phyloP scores from a whole-genome alignment of 805 yeast species.

The Citeromyces nyonsensis region DNA sequence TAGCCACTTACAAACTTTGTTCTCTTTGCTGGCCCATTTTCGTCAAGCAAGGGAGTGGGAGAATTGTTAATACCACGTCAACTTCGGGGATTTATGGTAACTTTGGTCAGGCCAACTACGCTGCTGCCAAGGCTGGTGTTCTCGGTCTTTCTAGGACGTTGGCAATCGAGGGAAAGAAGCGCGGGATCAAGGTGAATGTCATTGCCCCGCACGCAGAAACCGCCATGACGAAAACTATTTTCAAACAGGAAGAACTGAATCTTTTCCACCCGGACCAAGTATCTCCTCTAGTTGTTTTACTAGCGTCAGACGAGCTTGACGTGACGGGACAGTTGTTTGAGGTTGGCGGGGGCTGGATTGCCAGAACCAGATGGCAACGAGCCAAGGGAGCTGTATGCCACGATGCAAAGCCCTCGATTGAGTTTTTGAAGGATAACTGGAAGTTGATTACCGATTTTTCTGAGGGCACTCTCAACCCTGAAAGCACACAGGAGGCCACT shows the following conservation, averaged over 20 bases:
- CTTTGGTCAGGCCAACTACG: conserved; percentile 94
- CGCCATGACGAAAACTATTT: conserved; percentile 86
- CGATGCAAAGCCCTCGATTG: conserved; percentile 40
- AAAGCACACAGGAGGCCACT: conserved; percentile 62
- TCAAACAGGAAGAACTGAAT: conserved; percentile 66
- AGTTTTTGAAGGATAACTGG: conserved; percentile 58
- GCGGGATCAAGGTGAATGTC: conserved; percentile 60
- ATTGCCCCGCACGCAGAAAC: conserved; percentile 98
- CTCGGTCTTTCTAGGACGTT: conserved; percentile 73
- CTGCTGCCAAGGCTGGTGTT: conserved; percentile 85
- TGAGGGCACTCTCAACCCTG: conserved; percentile 28
- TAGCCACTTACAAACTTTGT: conserved; percentile 68
- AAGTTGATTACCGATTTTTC: conserved; percentile 49
- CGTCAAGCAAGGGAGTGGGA: conserved; percentile 62
- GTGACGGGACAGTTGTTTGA: conserved; percentile 76
- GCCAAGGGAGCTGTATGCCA: conserved; percentile 68
- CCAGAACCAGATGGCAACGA: conserved; percentile 90
- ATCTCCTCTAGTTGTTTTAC: conserved; percentile 74
- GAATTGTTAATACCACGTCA: conserved; percentile 78
- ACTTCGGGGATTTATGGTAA: conserved; percentile 96
- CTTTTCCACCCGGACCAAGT: conserved; percentile 78
- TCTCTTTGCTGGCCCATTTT: conserved; percentile 91
- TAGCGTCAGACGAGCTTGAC: conserved; percentile 57
- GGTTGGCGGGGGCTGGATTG: conserved; percentile 95
- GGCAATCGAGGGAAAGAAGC: conserved; percentile 81